These are phyloP conservation scores for Penicillium chermesinum DNA, from an alignment of 495 filamentous ascomycete species.

Conservation along the genomic window DNA sequence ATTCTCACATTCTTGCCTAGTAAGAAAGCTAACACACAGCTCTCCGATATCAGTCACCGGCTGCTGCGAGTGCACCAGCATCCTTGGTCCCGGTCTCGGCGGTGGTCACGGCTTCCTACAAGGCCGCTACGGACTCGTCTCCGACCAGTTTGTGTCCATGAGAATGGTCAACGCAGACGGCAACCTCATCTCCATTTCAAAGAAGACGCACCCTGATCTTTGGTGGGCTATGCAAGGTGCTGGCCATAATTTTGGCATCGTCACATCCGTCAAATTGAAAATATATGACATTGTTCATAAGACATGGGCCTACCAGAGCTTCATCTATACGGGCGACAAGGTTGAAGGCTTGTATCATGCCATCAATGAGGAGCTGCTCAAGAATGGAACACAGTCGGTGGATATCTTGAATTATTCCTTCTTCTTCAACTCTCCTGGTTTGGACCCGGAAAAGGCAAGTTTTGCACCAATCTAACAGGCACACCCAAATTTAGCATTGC, in stretches of 20 bases:
- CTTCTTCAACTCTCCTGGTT: slow-evolving; percentile 38
- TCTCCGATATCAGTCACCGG: slow-evolving; percentile 30
- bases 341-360: slow-evolving; percentile 44
- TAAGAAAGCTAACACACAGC: neutral
- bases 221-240: slow-evolving; percentile 56
- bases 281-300: slow-evolving; percentile 38
- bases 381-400: slow-evolving; percentile 34
- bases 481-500: too few species aligned
- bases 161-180: slow-evolving; percentile 56
- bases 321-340: slow-evolving; percentile 46
- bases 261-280: slow-evolving; percentile 43
- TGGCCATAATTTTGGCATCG: slow-evolving; percentile 60
- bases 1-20: neutral
- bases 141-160: slow-evolving; percentile 51
- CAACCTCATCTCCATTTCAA: slow-evolving; percentile 23
- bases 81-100: slow-evolving; percentile 53
- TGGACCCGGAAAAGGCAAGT: slow-evolving; percentile 31
- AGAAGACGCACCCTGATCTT: slow-evolving; percentile 43
- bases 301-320: slow-evolving; percentile 41
- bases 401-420: slow-evolving; percentile 48
- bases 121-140: slow-evolving; percentile 53
- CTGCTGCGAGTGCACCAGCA: slow-evolving; percentile 50
- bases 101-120: slow-evolving; percentile 58
- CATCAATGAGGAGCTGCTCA: slow-evolving; percentile 37
- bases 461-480: too few species aligned